phyloP scores from a whole-genome alignment of 2,329 filamentous ascomycete species.

The Alternaria gansuensis region DNA sequence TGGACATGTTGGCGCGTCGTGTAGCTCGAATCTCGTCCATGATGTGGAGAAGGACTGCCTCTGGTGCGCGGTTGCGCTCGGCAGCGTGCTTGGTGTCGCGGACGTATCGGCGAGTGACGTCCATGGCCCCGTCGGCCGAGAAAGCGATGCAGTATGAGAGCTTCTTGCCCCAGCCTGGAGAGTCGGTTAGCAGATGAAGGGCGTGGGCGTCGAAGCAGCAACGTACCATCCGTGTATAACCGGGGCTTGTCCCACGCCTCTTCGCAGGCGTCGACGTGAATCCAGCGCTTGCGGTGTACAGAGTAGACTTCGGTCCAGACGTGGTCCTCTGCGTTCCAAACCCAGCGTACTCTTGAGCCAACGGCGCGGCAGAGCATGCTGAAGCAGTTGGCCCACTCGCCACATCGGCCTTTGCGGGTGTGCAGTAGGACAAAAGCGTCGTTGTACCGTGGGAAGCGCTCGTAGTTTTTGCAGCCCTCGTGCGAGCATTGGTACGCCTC shows the following conservation, averaged over 20 bases:
- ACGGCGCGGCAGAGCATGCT: conserved; percentile 96
- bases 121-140: conserved; percentile 81
- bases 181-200: conserved; percentile 20
- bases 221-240: conserved; percentile 83
- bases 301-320: conserved; percentile 99
- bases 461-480: conserved; percentile 75
- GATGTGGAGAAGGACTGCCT: conserved; percentile 90
- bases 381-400: conserved; percentile 99
- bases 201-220: conserved; percentile 2
- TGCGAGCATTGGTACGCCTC: conserved; percentile 90
- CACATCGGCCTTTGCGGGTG: conserved; percentile 83
- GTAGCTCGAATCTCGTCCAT: conserved; percentile 89
- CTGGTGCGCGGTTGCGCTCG: conserved; percentile 81
- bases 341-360: conserved; percentile 90
- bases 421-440: conserved; percentile 94
- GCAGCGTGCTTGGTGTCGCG: conserved; percentile 76
- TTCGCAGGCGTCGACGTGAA: conserved; percentile 96
- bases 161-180: conserved; percentile 85
- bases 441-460: conserved; percentile 92
- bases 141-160: conserved; percentile 98
- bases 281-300: conserved; percentile 89
- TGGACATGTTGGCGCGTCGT: conserved; percentile 82
- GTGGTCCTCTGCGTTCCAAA: conserved; percentile 97
- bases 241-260: conserved; percentile 94
- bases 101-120: conserved; percentile 73